Evolutionary conservation across 441 rosid genomes (phyloP).

Genomic region (Raphanus hybrid): DNA sequence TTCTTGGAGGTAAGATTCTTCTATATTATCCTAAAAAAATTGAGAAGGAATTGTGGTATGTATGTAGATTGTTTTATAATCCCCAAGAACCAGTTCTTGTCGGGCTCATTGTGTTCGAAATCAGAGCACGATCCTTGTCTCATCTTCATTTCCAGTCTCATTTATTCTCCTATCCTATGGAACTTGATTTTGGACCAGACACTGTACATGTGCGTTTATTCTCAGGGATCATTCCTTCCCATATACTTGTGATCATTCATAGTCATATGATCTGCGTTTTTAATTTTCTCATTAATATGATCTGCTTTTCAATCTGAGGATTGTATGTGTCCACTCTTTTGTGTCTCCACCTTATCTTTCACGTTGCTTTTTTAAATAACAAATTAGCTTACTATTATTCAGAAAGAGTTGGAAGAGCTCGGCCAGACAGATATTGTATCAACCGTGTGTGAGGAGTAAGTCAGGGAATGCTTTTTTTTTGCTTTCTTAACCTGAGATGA

Average conservation of each 20-base stretch:
- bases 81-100: too few species aligned
- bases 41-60: background rate
- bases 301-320: too few species aligned
- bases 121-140: background rate
- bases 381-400: too few species aligned
- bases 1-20: slow-evolving; percentile 54
- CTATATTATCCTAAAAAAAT: too few species aligned
- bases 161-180: background rate
- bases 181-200: background rate
- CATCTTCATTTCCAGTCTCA: background rate
- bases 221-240: too few species aligned
- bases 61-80: background rate
- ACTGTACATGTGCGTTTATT: background rate
- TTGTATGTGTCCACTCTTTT: too few species aligned
- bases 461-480: slow-evolving; percentile 7
- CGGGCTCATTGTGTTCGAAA: background rate
- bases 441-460: slow-evolving; percentile 73
- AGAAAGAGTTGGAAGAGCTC: slow-evolving; percentile 54
- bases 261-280: too few species aligned
- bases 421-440: slow-evolving; percentile 58
- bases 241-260: too few species aligned
- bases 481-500: too few species aligned
- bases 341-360: too few species aligned
- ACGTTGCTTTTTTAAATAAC: too few species aligned
- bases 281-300: too few species aligned